These are phyloP conservation scores for Stemphylium vesicarium DNA, from an alignment of 2,329 filamentous ascomycete species.

Conservation along the genomic window DNA sequence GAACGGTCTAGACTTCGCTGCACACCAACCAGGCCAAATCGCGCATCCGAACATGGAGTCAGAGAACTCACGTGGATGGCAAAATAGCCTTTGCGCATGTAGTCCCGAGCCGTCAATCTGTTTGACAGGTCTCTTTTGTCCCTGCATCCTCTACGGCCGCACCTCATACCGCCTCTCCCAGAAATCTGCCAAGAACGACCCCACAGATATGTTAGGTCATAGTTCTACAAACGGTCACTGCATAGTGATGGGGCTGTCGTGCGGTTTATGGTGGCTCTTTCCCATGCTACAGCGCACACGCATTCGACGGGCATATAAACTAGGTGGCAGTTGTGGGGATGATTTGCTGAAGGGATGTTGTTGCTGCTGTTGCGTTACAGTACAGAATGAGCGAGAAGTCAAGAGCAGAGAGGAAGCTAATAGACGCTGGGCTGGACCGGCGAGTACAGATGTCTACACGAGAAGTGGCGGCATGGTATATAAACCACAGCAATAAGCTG, in stretches of 20 bases:
- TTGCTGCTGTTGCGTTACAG: conserved; percentile 51
- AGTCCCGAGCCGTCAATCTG: conserved; percentile 47
- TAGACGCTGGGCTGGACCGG: conserved; percentile 48
- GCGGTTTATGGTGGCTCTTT: conserved; percentile 49
- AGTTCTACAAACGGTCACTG: conserved; percentile 50
- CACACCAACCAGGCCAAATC: conserved; percentile 51
- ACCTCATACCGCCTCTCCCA: conserved; percentile 52
- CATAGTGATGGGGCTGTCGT: conserved; percentile 45
- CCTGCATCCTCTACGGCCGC: conserved; percentile 53
- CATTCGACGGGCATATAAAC: conserved; percentile 53
- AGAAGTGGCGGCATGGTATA: conserved; percentile 44
- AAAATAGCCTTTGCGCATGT: conserved; percentile 43
- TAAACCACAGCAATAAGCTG: conserved; percentile 37
- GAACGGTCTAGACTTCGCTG: conserved; percentile 44
- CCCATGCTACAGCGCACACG: conserved; percentile 48
- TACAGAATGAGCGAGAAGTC: conserved; percentile 56
- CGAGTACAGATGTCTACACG: conserved; percentile 41
- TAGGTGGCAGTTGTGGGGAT: conserved; percentile 44
- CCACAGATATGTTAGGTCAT: conserved; percentile 49
- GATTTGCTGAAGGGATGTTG: conserved; percentile 49
- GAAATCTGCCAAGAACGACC: conserved; percentile 47
- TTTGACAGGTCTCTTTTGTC: conserved; percentile 50
- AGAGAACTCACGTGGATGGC: conserved; percentile 35
- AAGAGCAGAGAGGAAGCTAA: conserved; percentile 51
- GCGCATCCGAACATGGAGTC: conserved; percentile 51